phyloP scores from a whole-genome alignment of 495 filamentous ascomycete genomes.

The Podospora bellae-mahoneyi region DNA sequence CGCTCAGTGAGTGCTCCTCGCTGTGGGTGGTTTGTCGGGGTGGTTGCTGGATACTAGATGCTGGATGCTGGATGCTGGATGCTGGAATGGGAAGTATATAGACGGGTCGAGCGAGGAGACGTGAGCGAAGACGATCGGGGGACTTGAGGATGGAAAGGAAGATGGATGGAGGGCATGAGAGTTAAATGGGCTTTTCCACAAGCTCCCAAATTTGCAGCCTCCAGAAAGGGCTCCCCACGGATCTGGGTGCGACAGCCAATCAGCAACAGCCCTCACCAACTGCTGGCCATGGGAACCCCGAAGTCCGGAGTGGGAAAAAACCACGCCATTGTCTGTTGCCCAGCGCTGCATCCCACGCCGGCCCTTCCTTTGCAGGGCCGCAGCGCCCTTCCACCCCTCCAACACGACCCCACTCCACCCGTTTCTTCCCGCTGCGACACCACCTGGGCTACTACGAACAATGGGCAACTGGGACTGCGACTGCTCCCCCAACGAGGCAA shows the following conservation, averaged over 20 bases:
- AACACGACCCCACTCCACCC: slow-evolving; percentile 12
- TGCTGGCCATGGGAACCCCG: slow-evolving; percentile 12
- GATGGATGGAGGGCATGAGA: slow-evolving; percentile 9
- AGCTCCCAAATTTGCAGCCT: slow-evolving; percentile 18
- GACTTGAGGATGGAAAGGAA: slow-evolving; percentile 7
- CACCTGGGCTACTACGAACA: too few species aligned
- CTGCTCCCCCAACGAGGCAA: slow-evolving; percentile 1
- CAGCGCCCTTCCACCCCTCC: background rate
- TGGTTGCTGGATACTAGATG: background rate
- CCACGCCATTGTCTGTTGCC: slow-evolving; percentile 16
- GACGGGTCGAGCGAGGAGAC: slow-evolving; percentile 37
- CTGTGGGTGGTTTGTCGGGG: slow-evolving; percentile 12
- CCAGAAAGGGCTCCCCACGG: slow-evolving; percentile 13
- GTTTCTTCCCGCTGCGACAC: slow-evolving; percentile 18
- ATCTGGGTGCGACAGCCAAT: slow-evolving; percentile 7
- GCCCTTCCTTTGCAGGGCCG: background rate
- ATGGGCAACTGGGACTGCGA: background rate
- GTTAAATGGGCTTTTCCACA: slow-evolving; percentile 22
- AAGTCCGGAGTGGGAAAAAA: slow-evolving; percentile 19
- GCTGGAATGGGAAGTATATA: slow-evolving; percentile 6
- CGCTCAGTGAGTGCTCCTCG: slow-evolving; percentile 26
- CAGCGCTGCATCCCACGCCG: slow-evolving; percentile 13
- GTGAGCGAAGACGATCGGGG: slow-evolving; percentile 14
- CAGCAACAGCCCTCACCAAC: background rate
- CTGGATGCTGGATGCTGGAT: background rate